Base-by-base conservation (phyloP, 306 rosid species). In the Cyamopsis tetragonoloba region DNA sequence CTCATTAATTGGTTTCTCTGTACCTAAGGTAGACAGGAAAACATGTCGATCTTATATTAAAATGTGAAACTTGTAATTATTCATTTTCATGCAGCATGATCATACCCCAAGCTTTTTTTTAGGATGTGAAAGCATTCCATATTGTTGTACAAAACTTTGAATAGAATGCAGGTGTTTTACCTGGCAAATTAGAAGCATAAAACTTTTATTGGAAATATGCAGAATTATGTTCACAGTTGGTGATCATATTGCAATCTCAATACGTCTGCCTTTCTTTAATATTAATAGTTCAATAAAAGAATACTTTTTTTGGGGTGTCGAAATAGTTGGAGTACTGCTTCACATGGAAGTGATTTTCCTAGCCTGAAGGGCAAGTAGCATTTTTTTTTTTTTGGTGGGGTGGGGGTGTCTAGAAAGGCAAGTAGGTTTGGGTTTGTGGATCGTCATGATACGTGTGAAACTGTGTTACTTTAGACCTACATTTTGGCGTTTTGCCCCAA, bases 1-100 rank as follows among this genome's bases (percentile, higher is more conserved):
- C 86, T 73, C 95, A 83, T 71, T 82, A 86, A 76, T 81, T 85
- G 80, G 90, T 85, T 77, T 90, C 95, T 63, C 79, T 90, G 79
- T 93, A 80, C 86, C 72, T 83, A 72, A 77, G 88, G 81, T 90
- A 84, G 83, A 63, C 68, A 47, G 78, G 74, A 80, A 54, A 53
- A 66, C 62, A 76, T 60, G 60, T 54, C 68, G 64, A 57, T 73
- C 77, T 30, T 75, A 31, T 74, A 74, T 76, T 61, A 46, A 60
- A 75, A 74, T 74, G 67, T 78, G 77, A 76, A 73, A 72, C 70
- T 59, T 88, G 99, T 89, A 89, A 86, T 78, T 88, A 86, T 74
- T 78, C 87, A 83, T 83, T 89, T 83, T 83, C 91, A 73, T 74
- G 87, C 82, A 75, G 80, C 85, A 72, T 74, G 74, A 13, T 68